These are phyloP conservation scores for Cryphonectria naterciae DNA, from an alignment of 2,329 filamentous ascomycete genomes.

Conservation along the genomic window DNA sequence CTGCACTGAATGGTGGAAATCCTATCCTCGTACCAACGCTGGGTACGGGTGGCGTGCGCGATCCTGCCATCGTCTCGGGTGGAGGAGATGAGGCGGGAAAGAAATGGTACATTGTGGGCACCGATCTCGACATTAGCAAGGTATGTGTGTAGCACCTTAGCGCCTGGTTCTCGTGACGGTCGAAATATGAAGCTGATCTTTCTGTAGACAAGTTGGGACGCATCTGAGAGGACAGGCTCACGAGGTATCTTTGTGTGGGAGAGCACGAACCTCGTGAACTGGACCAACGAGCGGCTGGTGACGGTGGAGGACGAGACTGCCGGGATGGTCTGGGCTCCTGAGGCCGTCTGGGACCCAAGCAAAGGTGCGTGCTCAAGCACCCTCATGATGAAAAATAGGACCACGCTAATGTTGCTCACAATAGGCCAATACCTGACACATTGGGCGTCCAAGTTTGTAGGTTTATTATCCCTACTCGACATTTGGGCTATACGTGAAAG, in stretches of 20 bases:
- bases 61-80: conserved; percentile 53
- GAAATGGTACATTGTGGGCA: conserved; percentile 61
- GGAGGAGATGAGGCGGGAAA: conserved; percentile 50
- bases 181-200: conserved; percentile 22
- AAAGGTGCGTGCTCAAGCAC: conserved; percentile 37
- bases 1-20: conserved; percentile 51
- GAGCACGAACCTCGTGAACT: conserved; percentile 54
- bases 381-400: neutral
- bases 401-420: conserved; percentile 15
- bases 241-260: conserved; percentile 60
- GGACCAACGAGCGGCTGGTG: conserved; percentile 52
- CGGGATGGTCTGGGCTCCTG: conserved; percentile 63
- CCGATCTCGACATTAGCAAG: conserved; percentile 56
- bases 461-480: conserved; percentile 22
- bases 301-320: conserved; percentile 55
- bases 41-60: conserved; percentile 57
- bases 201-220: conserved; percentile 54
- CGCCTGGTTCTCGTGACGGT: no score
- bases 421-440: conserved; percentile 50
- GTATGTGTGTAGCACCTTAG: conserved; percentile 32
- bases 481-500: neutral
- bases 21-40: conserved; percentile 53
- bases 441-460: conserved; percentile 53
- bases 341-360: conserved; percentile 55
- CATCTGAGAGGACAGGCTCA: conserved; percentile 54